phyloP scores from a whole-genome alignment of 371 early-diverging fungal genomes.

The Lichtheimia corymbifera region DNA sequence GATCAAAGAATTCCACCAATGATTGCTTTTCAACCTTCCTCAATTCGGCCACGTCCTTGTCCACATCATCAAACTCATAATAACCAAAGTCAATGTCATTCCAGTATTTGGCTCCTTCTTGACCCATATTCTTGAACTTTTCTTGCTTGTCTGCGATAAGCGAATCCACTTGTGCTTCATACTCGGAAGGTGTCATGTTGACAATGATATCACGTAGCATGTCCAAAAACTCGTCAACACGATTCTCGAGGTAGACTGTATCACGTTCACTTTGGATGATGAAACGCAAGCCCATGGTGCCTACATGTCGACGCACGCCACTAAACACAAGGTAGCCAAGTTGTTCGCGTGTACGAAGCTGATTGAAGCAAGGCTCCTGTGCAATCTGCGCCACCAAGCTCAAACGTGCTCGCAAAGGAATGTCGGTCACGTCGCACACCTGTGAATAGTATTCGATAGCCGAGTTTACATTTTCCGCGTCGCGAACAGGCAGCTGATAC shows the following conservation, averaged over 20 bases:
- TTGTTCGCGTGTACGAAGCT: conserved; percentile 89
- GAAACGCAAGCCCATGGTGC: conserved; percentile 65
- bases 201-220: conserved; percentile 50
- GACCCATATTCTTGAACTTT: conserved; percentile 80
- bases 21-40: conserved; percentile 44
- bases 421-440: conserved; percentile 52
- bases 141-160: conserved; percentile 72
- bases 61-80: conserved; percentile 80
- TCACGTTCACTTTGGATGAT: conserved; percentile 87
- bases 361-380: conserved; percentile 89
- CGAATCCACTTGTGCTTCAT: conserved; percentile 70
- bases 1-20: conserved; percentile 60
- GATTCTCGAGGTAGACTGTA: conserved; percentile 76
- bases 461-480: conserved; percentile 80
- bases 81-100: conserved; percentile 70
- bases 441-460: conserved; percentile 82
- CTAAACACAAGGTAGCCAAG: conserved; percentile 85
- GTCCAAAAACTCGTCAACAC: conserved; percentile 79
- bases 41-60: conserved; percentile 60
- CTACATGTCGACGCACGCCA: conserved; percentile 59
- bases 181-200: conserved; percentile 74
- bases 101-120: conserved; percentile 81
- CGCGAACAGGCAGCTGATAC: conserved; percentile 62
- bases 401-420: conserved; percentile 55
- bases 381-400: conserved; percentile 75